Evolutionary conservation across 2,329 filamentous ascomycete genomes (phyloP).

Genomic region (Aureobasidium mangrovei): DNA sequence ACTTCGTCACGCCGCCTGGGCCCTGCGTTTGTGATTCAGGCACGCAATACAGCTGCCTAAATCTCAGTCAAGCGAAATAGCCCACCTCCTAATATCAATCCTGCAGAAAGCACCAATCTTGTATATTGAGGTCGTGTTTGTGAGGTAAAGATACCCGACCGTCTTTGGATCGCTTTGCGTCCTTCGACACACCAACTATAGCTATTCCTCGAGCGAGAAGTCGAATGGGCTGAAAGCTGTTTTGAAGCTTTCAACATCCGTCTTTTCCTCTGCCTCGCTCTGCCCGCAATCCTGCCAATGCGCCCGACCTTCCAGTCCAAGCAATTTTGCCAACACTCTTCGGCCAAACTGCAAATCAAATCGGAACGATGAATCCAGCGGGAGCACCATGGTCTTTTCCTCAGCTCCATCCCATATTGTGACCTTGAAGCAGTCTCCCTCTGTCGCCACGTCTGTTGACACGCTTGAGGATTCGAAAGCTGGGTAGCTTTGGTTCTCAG

Average conservation of each 20-base stretch:
- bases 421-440: slow-evolving; percentile 28
- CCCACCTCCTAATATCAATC: no score
- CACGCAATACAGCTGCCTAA: background rate
- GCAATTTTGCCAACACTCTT: slow-evolving; percentile 76
- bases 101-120: no score
- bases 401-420: slow-evolving; percentile 25
- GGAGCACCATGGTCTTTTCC: slow-evolving; percentile 65
- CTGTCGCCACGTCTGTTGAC: slow-evolving; percentile 12
- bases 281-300: slow-evolving; percentile 83
- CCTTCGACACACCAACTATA: background rate
- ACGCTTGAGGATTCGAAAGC: slow-evolving; percentile 31
- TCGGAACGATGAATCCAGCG: slow-evolving; percentile 58
- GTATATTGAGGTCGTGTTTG: no score
- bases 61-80: no score
- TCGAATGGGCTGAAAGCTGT: slow-evolving; percentile 77
- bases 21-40: background rate
- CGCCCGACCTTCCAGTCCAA: slow-evolving; percentile 67
- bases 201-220: slow-evolving; percentile 51
- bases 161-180: background rate
- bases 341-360: slow-evolving; percentile 91
- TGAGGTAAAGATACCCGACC: background rate
- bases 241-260: slow-evolving; percentile 72
- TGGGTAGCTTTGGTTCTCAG: slow-evolving; percentile 61
- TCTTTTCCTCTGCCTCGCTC: slow-evolving; percentile 64
- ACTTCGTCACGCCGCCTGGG: background rate